Conservation (phyloP, 441 rosid species). For the Croton laevigatus region DNA sequence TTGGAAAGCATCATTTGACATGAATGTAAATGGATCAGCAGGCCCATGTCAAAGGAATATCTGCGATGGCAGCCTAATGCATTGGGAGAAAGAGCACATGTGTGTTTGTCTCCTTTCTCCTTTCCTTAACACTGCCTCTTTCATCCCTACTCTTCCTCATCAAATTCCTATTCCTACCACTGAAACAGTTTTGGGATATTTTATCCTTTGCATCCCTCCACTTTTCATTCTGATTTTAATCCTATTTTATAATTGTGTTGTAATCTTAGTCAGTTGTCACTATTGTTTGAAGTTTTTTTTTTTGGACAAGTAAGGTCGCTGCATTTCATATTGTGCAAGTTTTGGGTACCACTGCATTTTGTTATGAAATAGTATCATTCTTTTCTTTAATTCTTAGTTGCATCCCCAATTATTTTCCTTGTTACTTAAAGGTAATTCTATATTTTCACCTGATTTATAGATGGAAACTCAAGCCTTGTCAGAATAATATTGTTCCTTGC, state of each 20-base stretch:
- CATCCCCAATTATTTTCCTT: not conserved
- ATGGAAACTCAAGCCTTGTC: not conserved
- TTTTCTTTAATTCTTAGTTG: not conserved
- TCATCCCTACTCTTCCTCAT: constrained; percentile 84
- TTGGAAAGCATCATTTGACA: constrained; percentile 74
- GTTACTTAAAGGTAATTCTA: not conserved
- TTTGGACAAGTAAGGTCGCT: not conserved
- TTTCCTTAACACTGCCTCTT: constrained; percentile 91
- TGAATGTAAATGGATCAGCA: constrained; percentile 97
- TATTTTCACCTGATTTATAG: constrained; percentile 1
- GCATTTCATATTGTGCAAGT: not conserved
- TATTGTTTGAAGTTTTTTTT: too few relatives aligned
- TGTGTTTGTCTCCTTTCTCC: constrained; percentile 99
- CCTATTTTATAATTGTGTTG: not conserved
- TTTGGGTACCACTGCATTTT: not conserved
- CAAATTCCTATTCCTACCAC: constrained; percentile 60
- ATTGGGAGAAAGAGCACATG: constrained; percentile 96
- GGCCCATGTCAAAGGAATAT: constrained; percentile 98
- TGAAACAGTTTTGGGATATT: constrained; percentile 34
- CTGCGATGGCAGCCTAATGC: constrained; percentile 99
- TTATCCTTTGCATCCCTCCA: constrained; percentile 28
- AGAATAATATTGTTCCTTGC: not conserved
- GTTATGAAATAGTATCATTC: not conserved
- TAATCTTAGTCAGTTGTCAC: not conserved
- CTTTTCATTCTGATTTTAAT: constrained; percentile 28